Base-by-base conservation (phyloP, 345 rosid genomes). In the Laguncularia racemosa region DNA sequence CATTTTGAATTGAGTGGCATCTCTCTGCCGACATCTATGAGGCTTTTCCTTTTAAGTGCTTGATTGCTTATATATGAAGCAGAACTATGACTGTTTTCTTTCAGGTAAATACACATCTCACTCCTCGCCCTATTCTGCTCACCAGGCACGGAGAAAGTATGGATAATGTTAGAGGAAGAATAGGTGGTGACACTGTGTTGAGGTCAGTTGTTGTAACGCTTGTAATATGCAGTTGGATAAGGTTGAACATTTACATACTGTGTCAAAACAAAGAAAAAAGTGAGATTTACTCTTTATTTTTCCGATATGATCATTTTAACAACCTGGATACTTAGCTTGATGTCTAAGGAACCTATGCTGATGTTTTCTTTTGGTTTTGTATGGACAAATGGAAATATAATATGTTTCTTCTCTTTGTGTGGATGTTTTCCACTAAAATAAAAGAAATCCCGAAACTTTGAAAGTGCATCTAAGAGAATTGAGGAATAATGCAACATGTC, bases 61-160 rank as follows among this genome's bases (percentile, higher is more conserved):
- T 7, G 52, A 21, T 18, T 44, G 44, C 23, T 20, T 23, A 14
- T 57, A 50, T 21, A 28, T 44, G 48, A 20, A 19, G 16, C 18
- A 16, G 50, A 26, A 26, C 48, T 21, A 11, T 20, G 48, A 15
- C 56, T 50, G 21, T 53, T 65, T 38, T 63, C 28, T 66, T 71
- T 57, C 75, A 95, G 99, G 99, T 95, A 68, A 95, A 95, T 73
- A 88, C 91, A 2, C 99, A 90, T 79, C 91, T 95, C 38, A 95
- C 99, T 12, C 99, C 99, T 17, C 97, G 96, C 46, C 99, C 99
- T 38, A 95, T 95, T 74, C 73, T 95, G 63, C 91, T 95, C 52
- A 95, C 97, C 55, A 84, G 99, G 78, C 99, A 95, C 79, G 99
- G 99, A 53, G 97, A 95, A 81, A 95, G 99, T 72, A 74, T 79